A percentile compares a stretch with the other conserved stretches of the same genome.
These are phyloP conservation scores for Amylostereum areolatum DNA, from an alignment of 1,284 basidiomycete genomes.

Conservation along the genomic window DNA sequence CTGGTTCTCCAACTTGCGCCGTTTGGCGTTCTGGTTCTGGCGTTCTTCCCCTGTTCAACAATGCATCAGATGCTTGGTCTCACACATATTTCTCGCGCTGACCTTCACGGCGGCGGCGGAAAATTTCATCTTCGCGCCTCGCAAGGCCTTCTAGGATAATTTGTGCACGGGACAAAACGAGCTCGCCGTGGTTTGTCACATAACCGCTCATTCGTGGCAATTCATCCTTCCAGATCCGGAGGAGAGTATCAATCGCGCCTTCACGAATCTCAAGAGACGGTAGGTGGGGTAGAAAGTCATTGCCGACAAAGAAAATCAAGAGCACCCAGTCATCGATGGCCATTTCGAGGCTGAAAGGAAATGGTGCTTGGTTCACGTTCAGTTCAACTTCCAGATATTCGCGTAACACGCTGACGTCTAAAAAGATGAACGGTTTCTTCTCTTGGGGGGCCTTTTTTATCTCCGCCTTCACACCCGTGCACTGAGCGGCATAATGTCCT, in stretches of 20 bases:
- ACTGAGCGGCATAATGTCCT: conserved; percentile 93
- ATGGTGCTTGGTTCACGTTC: conserved; percentile 69
- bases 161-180: conserved; percentile 84
- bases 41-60: conserved; percentile 76
- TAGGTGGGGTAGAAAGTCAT: conserved; percentile 98
- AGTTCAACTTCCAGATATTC: conserved; percentile 98
- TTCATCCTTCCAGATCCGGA: conserved; percentile 94
- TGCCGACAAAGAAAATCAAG: conserved; percentile 99
- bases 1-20: conserved; percentile 77
- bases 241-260: conserved; percentile 94
- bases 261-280: conserved; percentile 98
- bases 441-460: conserved; percentile 64
- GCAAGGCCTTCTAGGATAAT: conserved; percentile 95
- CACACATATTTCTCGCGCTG: conserved; percentile 27
- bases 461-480: conserved; percentile 71
- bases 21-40: conserved; percentile 85
- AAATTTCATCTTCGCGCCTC: conserved; percentile 92
- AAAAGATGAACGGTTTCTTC: conserved; percentile 99
- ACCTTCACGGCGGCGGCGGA: conserved; percentile 89
- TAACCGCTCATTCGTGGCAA: conserved; percentile 95
- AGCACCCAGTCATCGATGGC: conserved; percentile 99
- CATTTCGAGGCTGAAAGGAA: conserved; percentile 93
- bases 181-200: conserved; percentile 88
- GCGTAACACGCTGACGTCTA: conserved; percentile 91
- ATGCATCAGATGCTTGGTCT: conserved; percentile 2